A percentile compares a stretch with the other conserved stretches of the same genome.
Evolutionary conservation across 768 basidiomycete species (phyloP).

Genomic region (Mycena venus): DNA sequence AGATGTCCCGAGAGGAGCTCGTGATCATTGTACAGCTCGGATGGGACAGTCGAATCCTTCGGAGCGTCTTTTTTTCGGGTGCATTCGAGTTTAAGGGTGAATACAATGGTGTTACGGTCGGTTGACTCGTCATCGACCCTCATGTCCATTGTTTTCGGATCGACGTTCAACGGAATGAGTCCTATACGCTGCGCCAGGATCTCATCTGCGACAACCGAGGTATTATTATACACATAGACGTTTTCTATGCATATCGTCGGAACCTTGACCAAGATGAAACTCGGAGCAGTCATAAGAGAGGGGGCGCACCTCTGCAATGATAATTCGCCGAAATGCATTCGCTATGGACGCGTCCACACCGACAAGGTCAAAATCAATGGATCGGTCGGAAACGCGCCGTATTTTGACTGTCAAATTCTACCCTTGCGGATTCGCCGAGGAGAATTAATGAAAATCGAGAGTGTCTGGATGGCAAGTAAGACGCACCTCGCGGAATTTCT

Average conservation of each 20-base stretch:
- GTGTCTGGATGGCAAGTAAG: constrained; percentile 2
- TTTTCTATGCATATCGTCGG: constrained; percentile 93
- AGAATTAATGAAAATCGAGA: constrained; percentile 27
- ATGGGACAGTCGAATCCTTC: constrained; percentile 67
- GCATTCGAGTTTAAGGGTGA: constrained; percentile 79
- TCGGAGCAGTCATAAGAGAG: not conserved
- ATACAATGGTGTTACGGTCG: constrained; percentile 93
- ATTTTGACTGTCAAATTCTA: constrained; percentile 83
- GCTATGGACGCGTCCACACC: constrained; percentile 97
- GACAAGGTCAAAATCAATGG: constrained; percentile 94
- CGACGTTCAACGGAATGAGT: constrained; percentile 88
- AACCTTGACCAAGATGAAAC: constrained; percentile 63
- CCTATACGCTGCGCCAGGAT: constrained; percentile 94
- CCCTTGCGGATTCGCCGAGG: constrained; percentile 47
- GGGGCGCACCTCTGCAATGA: constrained; percentile 89
- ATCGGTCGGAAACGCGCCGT: constrained; percentile 83
- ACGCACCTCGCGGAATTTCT: constrained; percentile 82
- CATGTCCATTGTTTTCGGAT: constrained; percentile 81
- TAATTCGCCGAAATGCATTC: constrained; percentile 92
- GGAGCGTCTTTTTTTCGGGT: constrained; percentile 69
- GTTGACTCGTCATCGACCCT: constrained; percentile 75
- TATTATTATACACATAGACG: constrained; percentile 96
- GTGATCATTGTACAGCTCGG: constrained; percentile 79
- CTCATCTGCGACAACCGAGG: constrained; percentile 93
- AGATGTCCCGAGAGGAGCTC: constrained; percentile 78